Conservation (phyloP, 805 yeast species). For the Cyberlindnera saturnus region DNA sequence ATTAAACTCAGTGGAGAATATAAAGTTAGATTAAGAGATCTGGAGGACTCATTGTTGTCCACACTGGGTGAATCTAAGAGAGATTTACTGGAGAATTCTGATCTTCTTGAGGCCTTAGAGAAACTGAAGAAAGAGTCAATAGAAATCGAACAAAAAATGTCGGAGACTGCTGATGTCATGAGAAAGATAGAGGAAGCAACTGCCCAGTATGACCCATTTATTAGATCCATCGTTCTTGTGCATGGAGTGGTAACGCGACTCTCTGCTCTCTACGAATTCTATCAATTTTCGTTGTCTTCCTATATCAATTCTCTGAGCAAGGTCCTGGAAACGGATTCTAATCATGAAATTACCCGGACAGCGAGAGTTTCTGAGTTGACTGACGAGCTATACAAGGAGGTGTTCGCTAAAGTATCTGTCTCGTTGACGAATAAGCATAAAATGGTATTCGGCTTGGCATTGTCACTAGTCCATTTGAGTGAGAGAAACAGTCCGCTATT, state of each 20-base stretch:
- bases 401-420: conserved; percentile 39
- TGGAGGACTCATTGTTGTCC: conserved; percentile 55
- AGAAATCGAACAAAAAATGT: conserved; percentile 45
- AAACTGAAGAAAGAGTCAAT: conserved; percentile 56
- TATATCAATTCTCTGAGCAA: conserved; percentile 30
- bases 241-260: conserved; percentile 42
- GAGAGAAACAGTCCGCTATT: conserved; percentile 15
- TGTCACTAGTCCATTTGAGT: conserved; percentile 25
- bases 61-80: conserved; percentile 53
- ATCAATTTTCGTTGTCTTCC: conserved; percentile 49
- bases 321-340: conserved; percentile 19
- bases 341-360: background rate
- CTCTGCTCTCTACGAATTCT: conserved; percentile 40
- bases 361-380: conserved; percentile 29
- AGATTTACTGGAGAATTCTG: conserved; percentile 62
- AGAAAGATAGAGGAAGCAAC: conserved; percentile 43
- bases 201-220: conserved; percentile 45
- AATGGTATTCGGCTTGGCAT: conserved; percentile 32
- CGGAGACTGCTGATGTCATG: conserved; percentile 51
- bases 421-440: conserved; percentile 31
- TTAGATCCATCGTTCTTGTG: conserved; percentile 46
- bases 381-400: conserved; percentile 36
- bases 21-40: conserved; percentile 40
- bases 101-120: conserved; percentile 54
- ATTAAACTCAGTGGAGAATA: conserved; percentile 54